These are phyloP conservation scores for Lachancea meyersii DNA, from an alignment of 805 yeast species.

Conservation along the genomic window DNA sequence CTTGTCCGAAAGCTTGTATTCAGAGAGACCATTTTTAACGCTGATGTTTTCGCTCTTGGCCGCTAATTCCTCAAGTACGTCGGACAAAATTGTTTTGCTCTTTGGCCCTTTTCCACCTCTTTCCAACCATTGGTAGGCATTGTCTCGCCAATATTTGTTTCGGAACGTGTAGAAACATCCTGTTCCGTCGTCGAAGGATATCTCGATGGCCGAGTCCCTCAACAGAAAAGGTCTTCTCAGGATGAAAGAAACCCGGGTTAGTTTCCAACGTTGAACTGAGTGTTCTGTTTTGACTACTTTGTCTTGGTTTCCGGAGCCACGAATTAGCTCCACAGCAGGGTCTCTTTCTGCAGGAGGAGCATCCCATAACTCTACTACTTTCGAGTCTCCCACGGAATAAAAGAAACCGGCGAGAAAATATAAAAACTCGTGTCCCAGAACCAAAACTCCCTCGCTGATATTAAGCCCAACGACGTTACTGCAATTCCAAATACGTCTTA, in stretches of 20 bases:
- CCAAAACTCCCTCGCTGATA: conserved; percentile 67
- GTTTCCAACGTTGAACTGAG: conserved; percentile 52
- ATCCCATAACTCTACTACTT: conserved; percentile 59
- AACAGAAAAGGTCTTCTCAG: conserved; percentile 71
- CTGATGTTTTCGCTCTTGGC: conserved; percentile 30
- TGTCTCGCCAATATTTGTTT: conserved; percentile 49
- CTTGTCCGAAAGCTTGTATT: conserved; percentile 36
- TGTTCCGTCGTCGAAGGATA: conserved; percentile 68
- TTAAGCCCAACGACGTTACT: conserved; percentile 72
- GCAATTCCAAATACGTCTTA: conserved; percentile 67
- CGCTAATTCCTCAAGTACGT: conserved; percentile 46
- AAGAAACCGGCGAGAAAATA: conserved; percentile 68
- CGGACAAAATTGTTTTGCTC: conserved; percentile 49
- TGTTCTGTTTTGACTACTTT: conserved; percentile 30
- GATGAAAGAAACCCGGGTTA: conserved; percentile 53
- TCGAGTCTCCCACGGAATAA: conserved; percentile 40
- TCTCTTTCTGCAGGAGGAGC: conserved; percentile 61
- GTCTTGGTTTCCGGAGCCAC: conserved; percentile 37
- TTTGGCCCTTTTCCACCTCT: conserved; percentile 44
- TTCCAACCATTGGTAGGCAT: conserved; percentile 44
- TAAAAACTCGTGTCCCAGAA: conserved; percentile 56
- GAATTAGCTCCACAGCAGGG: conserved; percentile 58
- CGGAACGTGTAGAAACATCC: conserved; percentile 63
- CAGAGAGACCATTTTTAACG: conserved; percentile 30
- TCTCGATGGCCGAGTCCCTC: conserved; percentile 74